These are phyloP conservation scores for Pneumocystis carinii DNA, from an alignment of 1,139 yeast genomes.

Conservation along the genomic window DNA sequence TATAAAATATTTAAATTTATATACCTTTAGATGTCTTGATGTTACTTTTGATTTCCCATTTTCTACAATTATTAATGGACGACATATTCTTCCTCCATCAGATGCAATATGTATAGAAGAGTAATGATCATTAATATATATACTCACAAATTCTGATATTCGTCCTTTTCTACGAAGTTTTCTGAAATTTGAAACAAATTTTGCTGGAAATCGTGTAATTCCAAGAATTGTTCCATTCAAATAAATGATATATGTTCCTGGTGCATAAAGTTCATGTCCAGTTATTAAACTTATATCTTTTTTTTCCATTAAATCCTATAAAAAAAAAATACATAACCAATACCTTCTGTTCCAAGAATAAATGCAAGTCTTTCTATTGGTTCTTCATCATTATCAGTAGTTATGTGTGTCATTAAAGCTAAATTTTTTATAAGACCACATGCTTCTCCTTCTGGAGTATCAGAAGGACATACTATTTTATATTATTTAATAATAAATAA, in stretches of 20 bases:
- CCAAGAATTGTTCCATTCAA: slow-evolving; percentile 91
- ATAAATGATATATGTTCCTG: slow-evolving; percentile 68
- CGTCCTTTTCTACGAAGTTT: slow-evolving; percentile 69
- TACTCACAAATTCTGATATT: slow-evolving; percentile 78
- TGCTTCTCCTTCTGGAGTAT: slow-evolving; percentile 99
- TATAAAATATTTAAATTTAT: neutral
- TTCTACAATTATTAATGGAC: slow-evolving; percentile 81
- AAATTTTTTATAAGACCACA: slow-evolving; percentile 95
- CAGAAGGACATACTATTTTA: slow-evolving; percentile 66
- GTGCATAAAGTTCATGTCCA: slow-evolving; percentile 64
- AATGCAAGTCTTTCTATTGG: slow-evolving; percentile 69
- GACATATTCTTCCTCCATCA: slow-evolving; percentile 96
- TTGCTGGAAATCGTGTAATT: slow-evolving; percentile 69
- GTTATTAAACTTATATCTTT: slow-evolving; percentile 53
- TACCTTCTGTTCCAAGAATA: slow-evolving; percentile 65
- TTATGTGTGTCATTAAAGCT: slow-evolving; percentile 96
- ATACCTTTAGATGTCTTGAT: slow-evolving; percentile 43
- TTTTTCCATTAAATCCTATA: neutral
- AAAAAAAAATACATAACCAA: slow-evolving; percentile 17
- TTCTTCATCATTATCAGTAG: slow-evolving; percentile 92
- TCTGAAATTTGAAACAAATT: slow-evolving; percentile 68
- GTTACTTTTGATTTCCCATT: slow-evolving; percentile 56
- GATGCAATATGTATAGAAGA: slow-evolving; percentile 92
- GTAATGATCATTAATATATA: slow-evolving; percentile 80
- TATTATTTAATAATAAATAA: slow-evolving; percentile 4